A percentile compares a stretch with the other conserved stretches of the same genome.
These are phyloP conservation scores for Nematocida sp. DNA, from an alignment of 371 early-diverging fungal species.

Conservation along the genomic window DNA sequence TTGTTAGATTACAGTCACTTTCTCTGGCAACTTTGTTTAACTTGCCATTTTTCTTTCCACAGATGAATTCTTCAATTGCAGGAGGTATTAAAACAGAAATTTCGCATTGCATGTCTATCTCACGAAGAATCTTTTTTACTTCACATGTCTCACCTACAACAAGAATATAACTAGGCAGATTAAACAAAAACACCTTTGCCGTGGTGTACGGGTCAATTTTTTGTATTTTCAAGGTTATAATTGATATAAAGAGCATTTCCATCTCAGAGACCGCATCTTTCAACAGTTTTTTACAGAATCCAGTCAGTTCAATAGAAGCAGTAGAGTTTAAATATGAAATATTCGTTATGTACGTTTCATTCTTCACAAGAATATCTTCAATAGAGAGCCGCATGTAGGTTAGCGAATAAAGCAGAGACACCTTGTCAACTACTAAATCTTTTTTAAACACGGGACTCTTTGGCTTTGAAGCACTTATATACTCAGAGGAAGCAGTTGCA, in stretches of 20 bases:
- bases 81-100: conserved; percentile 72
- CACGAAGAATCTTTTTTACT: conserved; percentile 48
- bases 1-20: conserved; percentile 72
- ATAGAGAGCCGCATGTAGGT: conserved; percentile 34
- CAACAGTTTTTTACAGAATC: conserved; percentile 20
- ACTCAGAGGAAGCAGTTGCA: background rate
- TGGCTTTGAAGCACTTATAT: background rate
- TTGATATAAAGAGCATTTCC: conserved; percentile 27
- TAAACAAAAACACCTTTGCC: conserved; percentile 51
- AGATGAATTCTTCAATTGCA: conserved; percentile 82
- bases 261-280: conserved; percentile 25
- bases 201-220: conserved; percentile 8
- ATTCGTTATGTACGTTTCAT: conserved; percentile 53
- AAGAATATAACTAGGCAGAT: background rate
- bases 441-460: background rate
- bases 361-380: conserved; percentile 55
- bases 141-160: conserved; percentile 31
- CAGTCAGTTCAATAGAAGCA: background rate
- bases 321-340: conserved; percentile 19
- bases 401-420: conserved; percentile 49
- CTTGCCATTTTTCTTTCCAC: conserved; percentile 87
- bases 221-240: conserved; percentile 24
- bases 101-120: conserved; percentile 27
- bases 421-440: conserved; percentile 20
- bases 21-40: conserved; percentile 81